Evolutionary conservation across 805 yeast genomes (phyloP).

Genomic region (Ogataea glucozyma): DNA sequence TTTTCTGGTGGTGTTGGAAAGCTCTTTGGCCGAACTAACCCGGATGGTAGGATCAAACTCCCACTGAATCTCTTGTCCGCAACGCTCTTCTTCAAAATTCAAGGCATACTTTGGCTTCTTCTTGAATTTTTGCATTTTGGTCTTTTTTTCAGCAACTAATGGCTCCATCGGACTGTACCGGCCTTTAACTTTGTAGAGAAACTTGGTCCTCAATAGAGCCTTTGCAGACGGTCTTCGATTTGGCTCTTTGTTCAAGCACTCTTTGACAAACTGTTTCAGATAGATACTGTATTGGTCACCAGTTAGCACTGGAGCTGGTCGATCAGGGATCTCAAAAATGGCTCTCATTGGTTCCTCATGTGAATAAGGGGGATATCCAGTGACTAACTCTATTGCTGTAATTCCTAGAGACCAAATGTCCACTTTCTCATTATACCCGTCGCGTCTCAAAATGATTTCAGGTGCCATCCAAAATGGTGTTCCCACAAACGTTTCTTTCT

Average conservation of each 20-base stretch:
- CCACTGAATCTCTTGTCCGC: constrained; percentile 32
- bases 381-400: constrained; percentile 80
- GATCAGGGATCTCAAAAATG: constrained; percentile 65
- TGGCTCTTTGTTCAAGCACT: constrained; percentile 72
- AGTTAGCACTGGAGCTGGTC: constrained; percentile 58
- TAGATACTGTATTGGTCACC: constrained; percentile 45
- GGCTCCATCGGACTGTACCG: constrained; percentile 28
- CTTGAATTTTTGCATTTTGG: constrained; percentile 36
- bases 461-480: constrained; percentile 99
- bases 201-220: constrained; percentile 53
- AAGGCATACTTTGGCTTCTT: constrained; percentile 42
- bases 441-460: constrained; percentile 62
- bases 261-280: constrained; percentile 55
- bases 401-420: constrained; percentile 98
- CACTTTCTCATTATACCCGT: constrained; percentile 80
- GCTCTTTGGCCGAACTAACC: constrained; percentile 3
- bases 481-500: constrained; percentile 82
- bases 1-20: not conserved
- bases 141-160: constrained; percentile 38
- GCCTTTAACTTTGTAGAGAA: constrained; percentile 43
- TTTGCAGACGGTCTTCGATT: constrained; percentile 60
- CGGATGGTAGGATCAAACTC: constrained; percentile 23
- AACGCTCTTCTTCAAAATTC: constrained; percentile 21
- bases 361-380: constrained; percentile 80
- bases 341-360: constrained; percentile 77